Percentiles rank a stretch among this genome's conserved stretches.
These are phyloP conservation scores for Saturnispora hagleri DNA, from an alignment of 805 yeast species.

Conservation along the genomic window DNA sequence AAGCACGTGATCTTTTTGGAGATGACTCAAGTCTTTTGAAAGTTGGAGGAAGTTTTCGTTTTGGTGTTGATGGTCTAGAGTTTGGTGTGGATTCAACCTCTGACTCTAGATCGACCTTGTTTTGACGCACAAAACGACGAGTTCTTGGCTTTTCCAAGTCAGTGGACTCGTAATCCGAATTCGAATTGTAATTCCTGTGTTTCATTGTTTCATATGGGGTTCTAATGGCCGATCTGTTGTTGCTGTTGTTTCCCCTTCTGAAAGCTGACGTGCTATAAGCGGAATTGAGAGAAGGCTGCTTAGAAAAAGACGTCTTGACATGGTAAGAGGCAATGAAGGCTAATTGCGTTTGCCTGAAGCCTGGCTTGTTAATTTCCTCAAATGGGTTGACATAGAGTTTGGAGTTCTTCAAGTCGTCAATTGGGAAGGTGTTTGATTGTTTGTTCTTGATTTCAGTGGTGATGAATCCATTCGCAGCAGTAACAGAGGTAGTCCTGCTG, in stretches of 20 bases:
- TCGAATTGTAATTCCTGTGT: constrained; percentile 17
- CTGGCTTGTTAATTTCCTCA: constrained; percentile 32
- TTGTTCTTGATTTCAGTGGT: not conserved
- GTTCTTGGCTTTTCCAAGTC: constrained; percentile 47
- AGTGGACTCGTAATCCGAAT: constrained; percentile 27
- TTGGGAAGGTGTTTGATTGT: constrained; percentile 29
- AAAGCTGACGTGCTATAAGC: constrained; percentile 6
- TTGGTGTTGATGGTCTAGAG: constrained; percentile 28
- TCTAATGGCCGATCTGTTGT: constrained; percentile 4
- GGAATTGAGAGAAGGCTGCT: constrained; percentile 6
- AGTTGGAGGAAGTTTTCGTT: not conserved
- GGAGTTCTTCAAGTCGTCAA: constrained; percentile 35
- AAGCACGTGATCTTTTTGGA: constrained; percentile 16
- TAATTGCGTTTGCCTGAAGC: constrained; percentile 41
- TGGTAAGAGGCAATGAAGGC: constrained; percentile 46
- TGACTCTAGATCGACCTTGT: constrained; percentile 25
- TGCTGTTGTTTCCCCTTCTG: not conserved
- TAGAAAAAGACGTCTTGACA: constrained; percentile 15
- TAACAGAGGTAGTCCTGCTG: not conserved
- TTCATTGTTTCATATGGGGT: constrained; percentile 5
- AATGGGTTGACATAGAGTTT: constrained; percentile 46
- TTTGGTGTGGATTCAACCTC: constrained; percentile 20
- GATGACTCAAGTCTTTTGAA: constrained; percentile 21
- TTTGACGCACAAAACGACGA: constrained; percentile 36
- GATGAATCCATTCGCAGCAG: not conserved